Evolutionary conservation across 441 rosid species (phyloP), one percentile per base, ranked within the genome.

Genomic region (Arabidopsis lyrata): DNA sequence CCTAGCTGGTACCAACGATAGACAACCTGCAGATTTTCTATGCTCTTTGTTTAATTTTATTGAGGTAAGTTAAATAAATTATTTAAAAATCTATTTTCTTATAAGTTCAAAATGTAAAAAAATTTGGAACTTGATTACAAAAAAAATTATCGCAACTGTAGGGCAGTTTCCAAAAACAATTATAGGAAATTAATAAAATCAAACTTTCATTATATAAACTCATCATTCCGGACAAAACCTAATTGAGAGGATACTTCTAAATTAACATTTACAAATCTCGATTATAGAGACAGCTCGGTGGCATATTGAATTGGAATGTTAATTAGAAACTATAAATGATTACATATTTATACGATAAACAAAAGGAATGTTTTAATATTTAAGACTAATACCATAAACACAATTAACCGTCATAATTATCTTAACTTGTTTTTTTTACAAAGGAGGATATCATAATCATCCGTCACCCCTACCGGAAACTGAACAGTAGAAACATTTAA

Each of bases 371-470:
- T 39, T 57, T 45, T 61, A 4, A 29, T 29, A 29, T 3, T 42
- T 41, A 47, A 15, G 27, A 45, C 55, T 13, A 61, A 60, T 38
- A 60, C 45, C n/a, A 35, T 4, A 10, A 58, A 36, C 14, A 34
- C 2, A 36, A n/a, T 16, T 20, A 48, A 18, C 35, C 36, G 14
- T 34, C 38, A 54, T 29, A 32, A 32, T 15, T 8, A 59, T 29
- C 38, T n/a, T 31, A 62, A 63, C 2, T 31, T 63, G 41, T 5
- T 45, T 45, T 63, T 38, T 45, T 63, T 45, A 63, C 55, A 63
- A 31, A 16, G 6, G 11, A 45, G 5, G 27, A 32, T 45, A 47
- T 18, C 29, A 15, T 3, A 45, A 61, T 8, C 38, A 7, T 15
- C 35, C 63, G 24, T 34, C 24, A 32, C 24, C 15, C 32, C 31